Percentiles rank a stretch among this genome's conserved stretches.
Evolutionary conservation across 1,284 basidiomycete genomes (phyloP).

Genomic region (Sphaerobolus stellatus): DNA sequence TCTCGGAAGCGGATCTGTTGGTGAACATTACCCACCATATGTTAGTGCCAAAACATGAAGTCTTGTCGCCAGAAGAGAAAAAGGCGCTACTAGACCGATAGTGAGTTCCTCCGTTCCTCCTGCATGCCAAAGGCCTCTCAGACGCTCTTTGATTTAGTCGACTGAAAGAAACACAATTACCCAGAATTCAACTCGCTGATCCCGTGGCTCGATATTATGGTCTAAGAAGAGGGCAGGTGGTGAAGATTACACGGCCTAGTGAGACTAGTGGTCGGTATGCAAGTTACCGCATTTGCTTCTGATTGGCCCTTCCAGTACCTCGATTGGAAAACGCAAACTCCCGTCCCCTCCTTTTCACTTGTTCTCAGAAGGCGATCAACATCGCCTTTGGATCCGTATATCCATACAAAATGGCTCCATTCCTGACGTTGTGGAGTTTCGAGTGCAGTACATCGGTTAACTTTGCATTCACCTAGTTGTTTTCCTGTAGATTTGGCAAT

Average conservation of each 20-base stretch:
- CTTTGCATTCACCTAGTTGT: too few relatives aligned
- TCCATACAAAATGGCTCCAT: too few relatives aligned
- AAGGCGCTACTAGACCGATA: conserved; percentile 87
- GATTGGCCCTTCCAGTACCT: too few relatives aligned
- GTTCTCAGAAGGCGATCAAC: too few relatives aligned
- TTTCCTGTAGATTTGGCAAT: too few relatives aligned
- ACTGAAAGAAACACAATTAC: conserved; percentile 96
- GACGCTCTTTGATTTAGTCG: conserved; percentile 55
- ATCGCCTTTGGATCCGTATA: too few relatives aligned
- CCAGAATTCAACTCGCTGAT: conserved; percentile 93
- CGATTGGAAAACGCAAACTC: too few relatives aligned
- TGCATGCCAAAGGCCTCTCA: conserved; percentile 8
- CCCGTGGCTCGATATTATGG: conserved; percentile 99
- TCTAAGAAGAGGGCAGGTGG: conserved; percentile 91
- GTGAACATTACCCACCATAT: conserved; percentile 98
- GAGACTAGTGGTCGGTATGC: conserved; percentile 97
- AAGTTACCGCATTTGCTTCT: conserved; percentile 89
- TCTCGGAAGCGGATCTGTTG: conserved; percentile 92
- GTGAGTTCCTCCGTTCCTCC: conserved; percentile 52
- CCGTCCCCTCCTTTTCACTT: too few relatives aligned
- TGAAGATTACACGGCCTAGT: conserved; percentile 96
- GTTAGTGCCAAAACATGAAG: conserved; percentile 91
- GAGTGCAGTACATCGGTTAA: too few relatives aligned
- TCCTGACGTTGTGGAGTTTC: too few relatives aligned
- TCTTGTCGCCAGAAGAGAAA: conserved; percentile 87